Base-by-base conservation (phyloP, 148 eudicot genomes). In the Cornus kousa region DNA sequence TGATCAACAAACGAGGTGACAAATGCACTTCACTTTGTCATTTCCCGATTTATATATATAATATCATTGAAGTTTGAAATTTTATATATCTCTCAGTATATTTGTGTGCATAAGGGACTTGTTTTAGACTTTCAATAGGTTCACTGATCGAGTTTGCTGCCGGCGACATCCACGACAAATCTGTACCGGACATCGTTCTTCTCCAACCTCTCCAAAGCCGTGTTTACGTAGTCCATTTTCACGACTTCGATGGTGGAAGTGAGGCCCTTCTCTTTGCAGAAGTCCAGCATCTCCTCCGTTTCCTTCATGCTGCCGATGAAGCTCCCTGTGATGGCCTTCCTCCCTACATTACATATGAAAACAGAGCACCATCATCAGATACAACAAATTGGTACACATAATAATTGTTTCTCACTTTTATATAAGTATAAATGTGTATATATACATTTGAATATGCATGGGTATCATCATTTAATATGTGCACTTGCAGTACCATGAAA, bases 281-380 rank as follows among this genome's bases (percentile, higher is more conserved):
- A 95, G 7, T 89, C 82, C 1, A 95, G 90, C 96, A 91, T 81
- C 68, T 95, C 97, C 64, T 93, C 94, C 17, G 83, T 85, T 87
- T 95, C 98, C 75, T 87, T 91, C 86, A 95, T 91, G 90, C 98
- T 93, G 24, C 98, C 98, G 12, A 95, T 79, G 78, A 95, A 93
- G 75, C 88, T 93, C 43, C 98, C 98, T 1, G 97, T 93, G 19
- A 95, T 93, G 3, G 89, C 77, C 85, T 89, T 93, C 83, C 97
- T 89, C 85, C 97, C 98, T 95, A 43, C 55, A 67, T 69, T 35
- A 11, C 48, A 71, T 19, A 43, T 48, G n/a, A 43, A 66, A 67
- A 62, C 4, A 20, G 43, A 32, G 7, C 40, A 74, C 14, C 67
- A 17, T 11, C 67, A 81, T 28, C 3, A 22, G 7, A 76, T 33